Base-by-base conservation (phyloP, 257 asterid species). In the Salvia hispanica region DNA sequence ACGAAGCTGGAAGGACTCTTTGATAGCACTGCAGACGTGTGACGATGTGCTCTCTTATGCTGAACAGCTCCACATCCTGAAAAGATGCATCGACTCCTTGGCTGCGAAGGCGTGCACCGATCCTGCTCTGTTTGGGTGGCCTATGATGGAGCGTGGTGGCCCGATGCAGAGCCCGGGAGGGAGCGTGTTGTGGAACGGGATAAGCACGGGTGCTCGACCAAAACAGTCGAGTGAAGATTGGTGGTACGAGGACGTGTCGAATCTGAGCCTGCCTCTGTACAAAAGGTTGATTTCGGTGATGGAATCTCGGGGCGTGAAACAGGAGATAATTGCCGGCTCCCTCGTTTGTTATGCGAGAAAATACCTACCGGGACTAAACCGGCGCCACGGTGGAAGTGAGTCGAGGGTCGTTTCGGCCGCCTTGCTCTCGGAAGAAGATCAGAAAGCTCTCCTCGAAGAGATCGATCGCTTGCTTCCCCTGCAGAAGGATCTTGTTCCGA, bases 161-260 rank as follows among this genome's bases (percentile, higher is more conserved):
- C 96, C 90, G n/a, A 86, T 92, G 95, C 98, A 92, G 84, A 92
- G 98, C 56, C 98, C 98, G 0, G 97, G 98, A 28, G 97, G 98
- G 13, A 90, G 96, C 57, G 86, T 93, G 46, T 54, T 93, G 77
- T 93, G 99, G 99, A 93, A 93, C 51, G 99, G 99, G 54, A 90
- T 93, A 67, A 93, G 99, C 90, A 90, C 99, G 1, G 99, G 99
- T 0, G 97, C 97, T 52, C 85, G 95, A 62, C 95, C 89, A 21
- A 85, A 80, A 65, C 77, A 77, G 51, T 56, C 87, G 9, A 85
- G 82, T 63, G 79, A 91, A 4, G 97, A 93, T 76, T 93, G 99
- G 99, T 93, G 99, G 99, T 90, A 79, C 12, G 99, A 93, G 69
- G 99, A 90, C 56, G 97, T 89, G 18, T 84, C 96, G 4, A 78